Conservation (phyloP, 352 stramenopile species). For the Thraustochytrium sp. region DNA sequence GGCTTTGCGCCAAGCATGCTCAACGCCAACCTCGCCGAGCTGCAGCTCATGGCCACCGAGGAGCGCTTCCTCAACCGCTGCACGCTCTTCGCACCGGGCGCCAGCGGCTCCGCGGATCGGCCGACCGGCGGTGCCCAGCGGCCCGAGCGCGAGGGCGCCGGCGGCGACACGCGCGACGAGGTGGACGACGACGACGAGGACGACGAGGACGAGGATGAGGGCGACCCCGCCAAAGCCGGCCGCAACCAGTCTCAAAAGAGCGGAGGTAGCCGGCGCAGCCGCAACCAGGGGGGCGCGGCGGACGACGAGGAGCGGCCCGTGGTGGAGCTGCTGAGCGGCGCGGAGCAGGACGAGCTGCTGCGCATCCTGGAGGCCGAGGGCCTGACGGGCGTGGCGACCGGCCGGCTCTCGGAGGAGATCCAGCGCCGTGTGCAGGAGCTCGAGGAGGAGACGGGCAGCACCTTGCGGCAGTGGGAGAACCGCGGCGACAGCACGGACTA, state of each 20-base stretch:
- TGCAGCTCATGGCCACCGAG: slow-evolving; percentile 33
- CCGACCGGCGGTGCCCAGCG: neutral
- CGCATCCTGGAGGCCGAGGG: slow-evolving; percentile 4
- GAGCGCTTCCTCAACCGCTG: slow-evolving; percentile 1
- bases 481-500: slow-evolving; percentile 14
- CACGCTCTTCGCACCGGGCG: neutral
- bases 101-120: neutral
- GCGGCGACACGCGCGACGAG: neutral
- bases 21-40: neutral
- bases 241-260: neutral
- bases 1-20: slow-evolving; percentile 5
- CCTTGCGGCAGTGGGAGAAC: slow-evolving; percentile 20
- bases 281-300: neutral
- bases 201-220: too few relatives aligned
- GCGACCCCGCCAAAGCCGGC: too few relatives aligned
- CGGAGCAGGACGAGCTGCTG: slow-evolving; percentile 31
- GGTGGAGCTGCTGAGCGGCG: neutral
- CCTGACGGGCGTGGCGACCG: neutral
- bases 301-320: neutral
- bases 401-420: neutral
- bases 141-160: neutral
- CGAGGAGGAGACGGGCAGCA: slow-evolving; percentile 23
- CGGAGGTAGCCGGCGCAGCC: neutral
- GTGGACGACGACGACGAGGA: neutral
- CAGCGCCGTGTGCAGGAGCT: neutral